Conservation (phyloP, 352 stramenopile genomes). For the Phytophthora constricta region DNA sequence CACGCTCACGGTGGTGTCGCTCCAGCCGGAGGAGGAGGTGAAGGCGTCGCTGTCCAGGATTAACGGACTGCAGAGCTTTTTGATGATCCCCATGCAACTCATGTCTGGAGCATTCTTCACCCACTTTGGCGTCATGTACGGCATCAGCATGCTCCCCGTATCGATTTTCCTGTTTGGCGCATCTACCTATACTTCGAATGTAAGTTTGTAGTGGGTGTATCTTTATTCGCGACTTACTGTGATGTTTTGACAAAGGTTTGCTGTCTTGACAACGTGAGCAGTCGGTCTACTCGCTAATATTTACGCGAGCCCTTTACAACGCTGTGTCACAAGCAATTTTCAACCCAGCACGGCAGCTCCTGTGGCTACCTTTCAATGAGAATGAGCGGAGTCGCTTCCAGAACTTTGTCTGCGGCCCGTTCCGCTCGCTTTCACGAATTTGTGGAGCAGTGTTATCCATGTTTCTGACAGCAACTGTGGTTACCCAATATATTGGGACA, state of each 20-base stretch:
- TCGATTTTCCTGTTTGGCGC: slow-evolving; percentile 77
- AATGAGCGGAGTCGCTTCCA: slow-evolving; percentile 76
- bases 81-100: slow-evolving; percentile 89
- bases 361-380: slow-evolving; percentile 86
- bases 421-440: slow-evolving; percentile 82
- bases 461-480: slow-evolving; percentile 57
- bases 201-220: slow-evolving; percentile 19
- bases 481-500: slow-evolving; percentile 49
- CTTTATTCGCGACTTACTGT: background rate
- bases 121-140: slow-evolving; percentile 88
- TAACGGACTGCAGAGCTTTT: slow-evolving; percentile 84
- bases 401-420: slow-evolving; percentile 80
- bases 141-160: slow-evolving; percentile 72
- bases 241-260: background rate
- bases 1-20: slow-evolving; percentile 76
- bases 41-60: slow-evolving; percentile 79
- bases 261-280: slow-evolving; percentile 22
- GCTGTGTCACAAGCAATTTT: slow-evolving; percentile 82
- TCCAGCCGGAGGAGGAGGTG: slow-evolving; percentile 68
- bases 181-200: slow-evolving; percentile 64
- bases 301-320: slow-evolving; percentile 81
- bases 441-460: slow-evolving; percentile 79
- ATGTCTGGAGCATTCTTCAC: slow-evolving; percentile 83
- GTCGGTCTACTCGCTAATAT: slow-evolving; percentile 63
- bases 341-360: slow-evolving; percentile 84